Evolutionary conservation across 1,139 yeast genomes (phyloP).

Genomic region (Blastobotrys aristatus): DNA sequence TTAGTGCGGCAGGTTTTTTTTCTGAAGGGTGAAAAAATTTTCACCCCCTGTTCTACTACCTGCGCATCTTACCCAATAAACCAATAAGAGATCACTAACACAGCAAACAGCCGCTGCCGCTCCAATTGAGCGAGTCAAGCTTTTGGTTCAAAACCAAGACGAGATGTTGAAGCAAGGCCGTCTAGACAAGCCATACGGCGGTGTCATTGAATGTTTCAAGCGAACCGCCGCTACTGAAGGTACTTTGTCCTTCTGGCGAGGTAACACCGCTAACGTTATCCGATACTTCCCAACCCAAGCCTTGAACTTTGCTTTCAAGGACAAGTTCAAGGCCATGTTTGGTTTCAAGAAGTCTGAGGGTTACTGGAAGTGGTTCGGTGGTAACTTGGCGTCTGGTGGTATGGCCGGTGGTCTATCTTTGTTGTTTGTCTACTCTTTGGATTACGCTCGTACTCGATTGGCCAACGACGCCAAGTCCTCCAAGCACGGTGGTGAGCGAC

Average conservation of each 20-base stretch:
- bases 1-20: no score
- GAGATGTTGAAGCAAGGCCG: conserved; percentile 82
- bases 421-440: conserved; percentile 71
- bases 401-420: conserved; percentile 76
- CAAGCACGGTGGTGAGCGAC: conserved; percentile 63
- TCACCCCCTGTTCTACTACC: neutral
- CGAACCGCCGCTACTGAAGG: conserved; percentile 74
- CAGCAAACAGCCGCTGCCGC: conserved; percentile 60
- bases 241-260: conserved; percentile 70
- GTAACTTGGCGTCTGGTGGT: conserved; percentile 83
- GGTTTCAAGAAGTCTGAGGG: conserved; percentile 67
- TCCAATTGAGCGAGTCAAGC: conserved; percentile 78
- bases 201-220: conserved; percentile 67
- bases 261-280: conserved; percentile 79
- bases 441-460: conserved; percentile 79
- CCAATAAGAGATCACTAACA: conserved; percentile 22
- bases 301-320: conserved; percentile 80
- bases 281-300: conserved; percentile 61
- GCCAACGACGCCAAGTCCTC: conserved; percentile 77
- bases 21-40: neutral
- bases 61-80: no score
- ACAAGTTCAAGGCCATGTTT: conserved; percentile 76
- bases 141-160: conserved; percentile 77
- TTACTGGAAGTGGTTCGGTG: conserved; percentile 68
- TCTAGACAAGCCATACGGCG: conserved; percentile 58